Evolutionary conservation across 1,284 basidiomycete species (phyloP), one percentile per base, ranked within the genome.

Genomic region (Trichosporon inkin): DNA sequence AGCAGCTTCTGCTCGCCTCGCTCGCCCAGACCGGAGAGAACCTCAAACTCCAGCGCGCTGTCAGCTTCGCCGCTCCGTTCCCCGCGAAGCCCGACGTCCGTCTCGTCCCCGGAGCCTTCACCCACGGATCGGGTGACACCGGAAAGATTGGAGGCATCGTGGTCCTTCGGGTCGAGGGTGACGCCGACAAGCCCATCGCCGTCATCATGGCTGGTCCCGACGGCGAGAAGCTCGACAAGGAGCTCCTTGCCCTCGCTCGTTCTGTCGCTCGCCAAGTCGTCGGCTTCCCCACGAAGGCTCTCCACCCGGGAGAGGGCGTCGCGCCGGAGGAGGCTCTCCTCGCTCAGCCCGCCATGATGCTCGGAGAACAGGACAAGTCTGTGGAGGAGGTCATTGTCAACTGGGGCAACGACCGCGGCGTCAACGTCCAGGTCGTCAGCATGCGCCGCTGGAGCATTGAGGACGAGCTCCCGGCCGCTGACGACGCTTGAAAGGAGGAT

Each of bases 21-120:
- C 87, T 95, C 60, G 84, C 88, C 19, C 88, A 89, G 69, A 86
- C 95, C 14, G 93, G 93, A 47, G 94, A 98, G 75, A 95, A 94
- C 72, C 85, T 98, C 62, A 83, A 84, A 7, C 79, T 98, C 17
- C 83, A 86, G 53, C 84, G 94, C 56, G 93, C 87, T 0, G 80
- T 84, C 19, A 81, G 85, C 3, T 82, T 93, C 61, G 83, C 86
- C n/a, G 84, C 86, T 17, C 82, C 87, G 4, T 79, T 84, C 57
- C 80, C 80, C 16, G 71, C 74, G 1, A 67, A 74, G 10, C 73
- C 80, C 35, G 69, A 81, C 16, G 70, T 81, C 7, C 84, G 84
- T 3, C 79, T 86, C 49, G 85, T 90, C 35, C 81, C 90, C 10
- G 87, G 86, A 3, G 86, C 88, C 0, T 96, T 93, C 78, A 82